Percentiles rank a stretch among this genome's conserved stretches.
These are phyloP conservation scores for Datisca glomerata DNA, from an alignment of 306 rosid species.

Conservation along the genomic window DNA sequence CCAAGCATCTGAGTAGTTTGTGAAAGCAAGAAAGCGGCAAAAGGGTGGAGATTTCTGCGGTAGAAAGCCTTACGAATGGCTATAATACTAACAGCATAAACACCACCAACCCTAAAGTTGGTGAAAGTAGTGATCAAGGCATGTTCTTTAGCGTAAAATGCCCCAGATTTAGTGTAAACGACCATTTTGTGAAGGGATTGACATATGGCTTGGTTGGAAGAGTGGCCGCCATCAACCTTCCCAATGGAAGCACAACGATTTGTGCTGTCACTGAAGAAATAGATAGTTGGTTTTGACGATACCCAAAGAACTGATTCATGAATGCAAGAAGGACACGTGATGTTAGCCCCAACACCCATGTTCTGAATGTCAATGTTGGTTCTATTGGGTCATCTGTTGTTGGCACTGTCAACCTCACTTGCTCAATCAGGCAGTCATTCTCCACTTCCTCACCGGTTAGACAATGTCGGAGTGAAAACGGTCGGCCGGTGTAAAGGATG, in stretches of 20 bases:
- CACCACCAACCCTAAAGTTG: slow-evolving; percentile 15
- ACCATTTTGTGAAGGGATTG: slow-evolving; percentile 9
- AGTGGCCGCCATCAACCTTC: slow-evolving; percentile 23
- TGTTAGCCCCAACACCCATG: slow-evolving; percentile 22
- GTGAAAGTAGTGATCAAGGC: slow-evolving; percentile 28
- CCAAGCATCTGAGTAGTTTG: slow-evolving; percentile 32
- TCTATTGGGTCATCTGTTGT: slow-evolving; percentile 23
- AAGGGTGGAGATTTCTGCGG: slow-evolving; percentile 6
- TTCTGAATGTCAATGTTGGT: slow-evolving; percentile 20
- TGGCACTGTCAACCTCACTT: slow-evolving; percentile 27
- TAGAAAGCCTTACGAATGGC: slow-evolving; percentile 24
- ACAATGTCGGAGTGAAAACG: no score
- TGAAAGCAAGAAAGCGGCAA: slow-evolving; percentile 18
- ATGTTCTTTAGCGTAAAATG: slow-evolving; percentile 31
- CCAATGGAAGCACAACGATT: slow-evolving; percentile 22
- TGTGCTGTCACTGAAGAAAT: slow-evolving; percentile 15
- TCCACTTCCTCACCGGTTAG: slow-evolving; percentile 8
- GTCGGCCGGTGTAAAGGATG: no score
- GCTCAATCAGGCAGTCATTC: slow-evolving; percentile 22
- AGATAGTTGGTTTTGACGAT: slow-evolving; percentile 15
- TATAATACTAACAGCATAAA: slow-evolving; percentile 16
- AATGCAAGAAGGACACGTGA: slow-evolving; percentile 16
- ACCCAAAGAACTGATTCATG: slow-evolving; percentile 20
- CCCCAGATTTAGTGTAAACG: slow-evolving; percentile 25
- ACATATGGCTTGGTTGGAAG: slow-evolving; percentile 7